phyloP scores from a whole-genome alignment of 768 basidiomycete genomes.

The Basidioascus undulatus region DNA sequence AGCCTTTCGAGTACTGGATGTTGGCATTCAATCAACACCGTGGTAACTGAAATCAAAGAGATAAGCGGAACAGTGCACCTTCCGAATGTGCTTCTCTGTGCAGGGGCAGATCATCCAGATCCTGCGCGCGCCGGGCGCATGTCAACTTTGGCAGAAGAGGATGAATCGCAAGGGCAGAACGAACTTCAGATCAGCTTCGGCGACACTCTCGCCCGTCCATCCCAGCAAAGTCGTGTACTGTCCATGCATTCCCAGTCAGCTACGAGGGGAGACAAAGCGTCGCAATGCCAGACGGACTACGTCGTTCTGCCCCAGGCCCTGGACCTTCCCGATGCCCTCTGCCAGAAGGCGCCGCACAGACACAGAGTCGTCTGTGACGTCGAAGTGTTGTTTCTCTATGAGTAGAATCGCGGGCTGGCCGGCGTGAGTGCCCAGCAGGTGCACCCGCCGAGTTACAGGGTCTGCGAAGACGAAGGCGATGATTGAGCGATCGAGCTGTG shows the following conservation, averaged over 20 bases:
- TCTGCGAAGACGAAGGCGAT: no score
- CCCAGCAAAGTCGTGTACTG: slow-evolving; percentile 5
- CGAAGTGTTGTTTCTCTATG: slow-evolving; percentile 48
- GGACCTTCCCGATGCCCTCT: slow-evolving; percentile 15
- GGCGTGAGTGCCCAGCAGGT: slow-evolving; percentile 3
- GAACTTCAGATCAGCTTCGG: no score
- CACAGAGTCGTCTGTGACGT: slow-evolving; percentile 19
- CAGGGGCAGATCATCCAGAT: neutral
- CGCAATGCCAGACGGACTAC: slow-evolving; percentile 26
- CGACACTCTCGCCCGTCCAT: slow-evolving; percentile 39
- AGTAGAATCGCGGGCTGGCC: slow-evolving; percentile 40
- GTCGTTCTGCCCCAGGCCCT: slow-evolving; percentile 35
- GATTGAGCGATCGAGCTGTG: no score
- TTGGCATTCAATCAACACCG: neutral
- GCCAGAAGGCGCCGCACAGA: slow-evolving; percentile 20
- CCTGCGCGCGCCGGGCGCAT: neutral
- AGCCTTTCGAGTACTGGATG: slow-evolving; percentile 52
- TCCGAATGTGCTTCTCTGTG: slow-evolving; percentile 41
- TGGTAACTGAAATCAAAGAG: neutral
- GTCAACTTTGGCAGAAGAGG: no score
- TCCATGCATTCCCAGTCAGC: neutral
- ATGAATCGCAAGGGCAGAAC: neutral
- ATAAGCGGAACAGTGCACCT: slow-evolving; percentile 24
- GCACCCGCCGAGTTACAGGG: no score
- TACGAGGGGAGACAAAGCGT: neutral